A percentile compares a stretch with the other conserved stretches of the same genome.
Evolutionary conservation across 1,284 basidiomycete genomes (phyloP).

Genomic region (Trichosporon sp.): DNA sequence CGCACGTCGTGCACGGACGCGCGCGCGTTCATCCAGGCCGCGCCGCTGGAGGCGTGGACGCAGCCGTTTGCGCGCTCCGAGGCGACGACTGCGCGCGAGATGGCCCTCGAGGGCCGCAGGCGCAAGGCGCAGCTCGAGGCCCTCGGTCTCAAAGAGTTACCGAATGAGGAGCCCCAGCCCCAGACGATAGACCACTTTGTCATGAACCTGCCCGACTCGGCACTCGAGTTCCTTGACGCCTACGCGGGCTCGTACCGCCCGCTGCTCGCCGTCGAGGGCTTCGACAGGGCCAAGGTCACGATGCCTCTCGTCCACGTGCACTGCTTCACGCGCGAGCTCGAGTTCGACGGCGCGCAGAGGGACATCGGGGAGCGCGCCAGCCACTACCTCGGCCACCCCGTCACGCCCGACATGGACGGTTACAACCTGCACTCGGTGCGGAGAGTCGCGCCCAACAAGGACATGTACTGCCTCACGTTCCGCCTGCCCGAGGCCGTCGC

Average conservation of each 20-base stretch:
- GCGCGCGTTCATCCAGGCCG: constrained; percentile 69
- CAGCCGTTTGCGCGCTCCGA: constrained; percentile 59
- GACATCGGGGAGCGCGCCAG: constrained; percentile 81
- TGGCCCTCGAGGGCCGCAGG: constrained; percentile 30
- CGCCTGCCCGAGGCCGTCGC: constrained; percentile 61
- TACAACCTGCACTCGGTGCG: constrained; percentile 71
- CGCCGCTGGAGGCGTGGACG: constrained; percentile 57
- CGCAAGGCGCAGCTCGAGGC: constrained; percentile 2
- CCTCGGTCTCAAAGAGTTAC: background rate
- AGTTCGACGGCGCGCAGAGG: constrained; percentile 59
- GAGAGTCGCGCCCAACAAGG: constrained; percentile 91
- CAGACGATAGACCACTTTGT: constrained; percentile 77
- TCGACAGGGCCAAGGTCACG: constrained; percentile 29
- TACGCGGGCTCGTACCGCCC: constrained; percentile 64
- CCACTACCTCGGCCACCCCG: constrained; percentile 58
- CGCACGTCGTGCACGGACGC: constrained; percentile 74
- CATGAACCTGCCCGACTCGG: constrained; percentile 94
- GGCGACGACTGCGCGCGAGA: constrained; percentile 17
- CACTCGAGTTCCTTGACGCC: constrained; percentile 83
- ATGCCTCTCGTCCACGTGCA: constrained; percentile 94
- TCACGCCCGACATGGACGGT: constrained; percentile 56
- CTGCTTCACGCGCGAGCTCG: constrained; percentile 89
- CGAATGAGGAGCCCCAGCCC: constrained; percentile 19
- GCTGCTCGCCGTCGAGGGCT: constrained; percentile 28
- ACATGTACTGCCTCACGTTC: constrained; percentile 98